A percentile compares a stretch with the other conserved stretches of the same genome.
Evolutionary conservation across 2,329 filamentous ascomycete genomes (phyloP).

Genomic region (Xylariaceae sp.): DNA sequence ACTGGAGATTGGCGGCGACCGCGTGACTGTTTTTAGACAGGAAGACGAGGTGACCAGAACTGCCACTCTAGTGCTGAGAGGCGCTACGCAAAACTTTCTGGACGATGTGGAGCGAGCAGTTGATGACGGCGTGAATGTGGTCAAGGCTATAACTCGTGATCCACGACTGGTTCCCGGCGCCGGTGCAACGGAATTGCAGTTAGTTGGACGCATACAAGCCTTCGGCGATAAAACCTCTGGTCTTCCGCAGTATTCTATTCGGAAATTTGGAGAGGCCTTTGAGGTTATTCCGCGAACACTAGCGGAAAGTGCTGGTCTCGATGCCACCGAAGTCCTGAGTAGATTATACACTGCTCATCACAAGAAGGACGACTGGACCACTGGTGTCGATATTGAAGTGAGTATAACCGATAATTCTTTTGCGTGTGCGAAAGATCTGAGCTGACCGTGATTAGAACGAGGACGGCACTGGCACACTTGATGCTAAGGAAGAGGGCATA

Average conservation of each 20-base stretch:
- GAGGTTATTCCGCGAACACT: conserved; percentile 93
- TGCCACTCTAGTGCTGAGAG: conserved; percentile 86
- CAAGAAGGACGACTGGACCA: conserved; percentile 79
- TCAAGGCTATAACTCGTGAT: conserved; percentile 97
- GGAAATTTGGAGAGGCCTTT: conserved; percentile 95
- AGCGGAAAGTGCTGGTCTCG: conserved; percentile 89
- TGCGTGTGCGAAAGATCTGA: background rate
- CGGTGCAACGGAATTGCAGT: conserved; percentile 88
- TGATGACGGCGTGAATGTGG: conserved; percentile 95
- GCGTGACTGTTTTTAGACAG: conserved; percentile 97
- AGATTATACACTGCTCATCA: conserved; percentile 90
- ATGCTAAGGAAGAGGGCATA: conserved; percentile 83
- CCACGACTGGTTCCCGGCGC: conserved; percentile 86
- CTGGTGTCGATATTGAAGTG: conserved; percentile 89
- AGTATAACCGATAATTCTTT: conserved; percentile 17
- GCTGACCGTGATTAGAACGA: conserved; percentile 11
- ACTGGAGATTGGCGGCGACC: conserved; percentile 93
- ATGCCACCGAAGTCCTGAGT: conserved; percentile 94
- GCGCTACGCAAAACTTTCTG: conserved; percentile 95
- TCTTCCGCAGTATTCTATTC: conserved; percentile 90
- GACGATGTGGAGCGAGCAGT: conserved; percentile 96
- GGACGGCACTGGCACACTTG: conserved; percentile 58
- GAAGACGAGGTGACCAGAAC: conserved; percentile 89
- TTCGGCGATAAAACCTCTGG: conserved; percentile 90
- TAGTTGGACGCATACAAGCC: conserved; percentile 85